Evolutionary conservation across 1,284 basidiomycete species (phyloP).

Genomic region (Trametes polyzona): DNA sequence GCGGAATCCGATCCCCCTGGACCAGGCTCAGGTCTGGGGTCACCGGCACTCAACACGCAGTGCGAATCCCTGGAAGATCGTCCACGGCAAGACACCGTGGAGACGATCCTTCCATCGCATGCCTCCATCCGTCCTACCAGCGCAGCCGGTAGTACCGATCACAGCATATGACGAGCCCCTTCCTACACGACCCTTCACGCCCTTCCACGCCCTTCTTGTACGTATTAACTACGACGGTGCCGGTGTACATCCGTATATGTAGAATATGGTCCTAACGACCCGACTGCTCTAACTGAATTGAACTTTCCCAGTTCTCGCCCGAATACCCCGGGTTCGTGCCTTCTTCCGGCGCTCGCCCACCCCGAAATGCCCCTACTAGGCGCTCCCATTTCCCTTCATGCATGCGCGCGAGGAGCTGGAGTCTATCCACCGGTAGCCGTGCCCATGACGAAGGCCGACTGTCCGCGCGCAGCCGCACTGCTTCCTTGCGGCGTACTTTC

Average conservation of each 20-base stretch:
- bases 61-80: neutral
- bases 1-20: neutral
- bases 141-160: no score
- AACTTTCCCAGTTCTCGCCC: neutral
- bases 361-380: no score
- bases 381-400: no score
- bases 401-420: no score
- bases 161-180: no score
- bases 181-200: no score
- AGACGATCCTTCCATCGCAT: neutral
- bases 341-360: no score
- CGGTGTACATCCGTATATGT: neutral
- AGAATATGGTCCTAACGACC: no score
- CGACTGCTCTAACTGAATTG: neutral
- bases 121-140: neutral
- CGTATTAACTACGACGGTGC: slow-evolving; percentile 1
- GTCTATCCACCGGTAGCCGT: no score
- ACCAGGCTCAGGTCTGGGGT: neutral
- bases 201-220: neutral
- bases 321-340: neutral
- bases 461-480: no score
- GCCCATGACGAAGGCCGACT: no score
- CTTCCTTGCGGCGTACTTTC: no score
- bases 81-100: neutral
- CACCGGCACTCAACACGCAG: neutral